phyloP scores from a whole-genome alignment of 116 monocot genomes.

The Phalaenopsis hybrid region DNA sequence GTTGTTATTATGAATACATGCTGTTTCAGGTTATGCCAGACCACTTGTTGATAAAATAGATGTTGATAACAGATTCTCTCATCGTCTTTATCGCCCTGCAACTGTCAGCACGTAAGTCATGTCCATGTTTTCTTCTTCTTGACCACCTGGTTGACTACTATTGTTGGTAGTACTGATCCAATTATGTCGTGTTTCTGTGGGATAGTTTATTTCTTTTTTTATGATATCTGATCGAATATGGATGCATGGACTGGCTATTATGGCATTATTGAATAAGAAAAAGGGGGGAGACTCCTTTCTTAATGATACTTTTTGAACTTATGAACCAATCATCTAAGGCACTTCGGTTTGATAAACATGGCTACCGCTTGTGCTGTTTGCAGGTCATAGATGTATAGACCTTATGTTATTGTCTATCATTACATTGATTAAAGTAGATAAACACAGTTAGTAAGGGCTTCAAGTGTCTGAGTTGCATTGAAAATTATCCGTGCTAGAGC shows the following conservation, averaged over 20 bases:
- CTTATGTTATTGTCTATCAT: neutral
- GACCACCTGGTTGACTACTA: no score
- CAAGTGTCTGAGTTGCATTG: neutral
- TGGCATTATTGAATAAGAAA: neutral
- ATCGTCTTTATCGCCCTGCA: slow-evolving; percentile 81
- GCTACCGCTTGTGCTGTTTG: neutral
- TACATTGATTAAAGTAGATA: slow-evolving; percentile 1
- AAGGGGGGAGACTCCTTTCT: neutral
- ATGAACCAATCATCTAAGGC: neutral
- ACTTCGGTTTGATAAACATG: neutral
- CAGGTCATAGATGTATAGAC: neutral
- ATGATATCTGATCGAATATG: neutral
- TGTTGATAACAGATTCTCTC: slow-evolving; percentile 50
- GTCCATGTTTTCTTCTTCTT: neutral
- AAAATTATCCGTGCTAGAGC: neutral
- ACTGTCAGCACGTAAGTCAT: slow-evolving; percentile 76
- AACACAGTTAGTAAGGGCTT: neutral
- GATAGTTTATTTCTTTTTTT: neutral
- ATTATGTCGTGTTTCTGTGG: neutral
- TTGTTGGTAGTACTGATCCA: neutral
- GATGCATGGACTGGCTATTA: neutral
- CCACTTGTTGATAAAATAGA: slow-evolving; percentile 96
- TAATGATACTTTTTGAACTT: neutral
- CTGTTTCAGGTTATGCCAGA: slow-evolving; percentile 83
- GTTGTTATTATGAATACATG: neutral